These are phyloP conservation scores for Ilyonectria robusta DNA, from an alignment of 2,329 filamentous ascomycete genomes.

Conservation along the genomic window DNA sequence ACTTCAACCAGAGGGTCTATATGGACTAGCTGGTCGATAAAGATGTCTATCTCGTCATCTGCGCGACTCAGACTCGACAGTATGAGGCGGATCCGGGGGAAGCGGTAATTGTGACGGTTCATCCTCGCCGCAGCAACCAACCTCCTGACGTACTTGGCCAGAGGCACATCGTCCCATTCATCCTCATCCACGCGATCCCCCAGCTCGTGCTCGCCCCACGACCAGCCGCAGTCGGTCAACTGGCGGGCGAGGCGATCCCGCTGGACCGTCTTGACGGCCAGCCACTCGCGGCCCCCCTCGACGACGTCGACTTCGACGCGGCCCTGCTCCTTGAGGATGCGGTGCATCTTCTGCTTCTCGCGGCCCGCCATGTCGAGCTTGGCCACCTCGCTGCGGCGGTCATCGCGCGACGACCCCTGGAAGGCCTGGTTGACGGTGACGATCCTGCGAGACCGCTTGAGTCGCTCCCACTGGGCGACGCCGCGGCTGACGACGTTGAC, in stretches of 20 bases:
- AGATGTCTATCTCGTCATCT: constrained; percentile 47
- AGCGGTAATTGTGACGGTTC: constrained; percentile 55
- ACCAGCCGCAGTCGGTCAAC: constrained; percentile 59
- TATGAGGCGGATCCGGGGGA: constrained; percentile 54
- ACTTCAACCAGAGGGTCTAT: constrained; percentile 52
- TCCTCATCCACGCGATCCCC: constrained; percentile 50
- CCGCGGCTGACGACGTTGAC: constrained; percentile 42
- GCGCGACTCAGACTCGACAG: constrained; percentile 51
- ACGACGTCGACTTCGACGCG: constrained; percentile 55
- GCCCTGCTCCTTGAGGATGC: constrained; percentile 51
- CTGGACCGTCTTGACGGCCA: constrained; percentile 51
- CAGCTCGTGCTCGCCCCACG: constrained; percentile 55
- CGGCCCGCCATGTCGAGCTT: constrained; percentile 38
- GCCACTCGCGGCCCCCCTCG: constrained; percentile 53
- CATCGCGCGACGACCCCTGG: constrained; percentile 49
- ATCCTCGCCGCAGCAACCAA: constrained; percentile 54
- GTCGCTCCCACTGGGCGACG: constrained; percentile 49
- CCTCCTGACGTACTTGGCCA: constrained; percentile 52
- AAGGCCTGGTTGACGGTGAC: constrained; percentile 52
- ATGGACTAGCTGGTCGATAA: constrained; percentile 50
- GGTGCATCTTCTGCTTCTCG: constrained; percentile 50
- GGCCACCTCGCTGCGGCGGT: constrained; percentile 43
- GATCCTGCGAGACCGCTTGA: constrained; percentile 51
- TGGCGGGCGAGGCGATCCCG: constrained; percentile 54
- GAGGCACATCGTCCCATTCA: constrained; percentile 53